Evolutionary conservation across 2,329 filamentous ascomycete species (phyloP).

Genomic region (Ilyonectria mors-panacis): DNA sequence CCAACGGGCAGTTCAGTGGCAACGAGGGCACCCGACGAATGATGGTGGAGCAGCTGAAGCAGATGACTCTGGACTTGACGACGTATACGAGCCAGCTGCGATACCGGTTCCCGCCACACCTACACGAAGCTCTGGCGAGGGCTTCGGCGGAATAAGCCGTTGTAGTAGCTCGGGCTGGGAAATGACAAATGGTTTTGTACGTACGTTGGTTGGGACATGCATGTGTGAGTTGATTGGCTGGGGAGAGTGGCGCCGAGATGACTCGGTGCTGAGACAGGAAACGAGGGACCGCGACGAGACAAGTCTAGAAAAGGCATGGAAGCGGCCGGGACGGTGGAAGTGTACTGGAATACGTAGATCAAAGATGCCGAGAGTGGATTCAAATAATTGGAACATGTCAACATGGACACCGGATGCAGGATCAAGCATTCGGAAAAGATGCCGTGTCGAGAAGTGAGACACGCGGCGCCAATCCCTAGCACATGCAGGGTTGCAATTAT

Average conservation of each 20-base stretch:
- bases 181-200: constrained; percentile 6
- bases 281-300: not conserved
- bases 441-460: not conserved
- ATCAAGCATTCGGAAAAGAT: not conserved
- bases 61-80: constrained; percentile 90
- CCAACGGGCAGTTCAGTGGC: constrained; percentile 80
- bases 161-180: not conserved
- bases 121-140: constrained; percentile 90
- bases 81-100: constrained; percentile 94
- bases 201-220: constrained; percentile 19
- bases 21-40: constrained; percentile 75
- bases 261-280: not conserved
- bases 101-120: constrained; percentile 87
- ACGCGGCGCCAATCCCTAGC: not conserved
- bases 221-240: constrained; percentile 9
- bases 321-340: not conserved
- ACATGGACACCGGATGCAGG: not conserved
- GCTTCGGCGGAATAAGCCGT: constrained; percentile 75
- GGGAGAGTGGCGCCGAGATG: not conserved
- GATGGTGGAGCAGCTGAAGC: constrained; percentile 80
- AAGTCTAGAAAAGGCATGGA: constrained; percentile 5
- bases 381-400: constrained; percentile 1
- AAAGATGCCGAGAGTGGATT: constrained; percentile 14
- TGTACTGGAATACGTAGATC: constrained; percentile 20
- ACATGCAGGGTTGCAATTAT: not conserved